Evolutionary conservation across 192 early-diverging fungal genomes (phyloP), one percentile per base, ranked within the genome.

Genomic region (Gryganskiella cystojenkinii): DNA sequence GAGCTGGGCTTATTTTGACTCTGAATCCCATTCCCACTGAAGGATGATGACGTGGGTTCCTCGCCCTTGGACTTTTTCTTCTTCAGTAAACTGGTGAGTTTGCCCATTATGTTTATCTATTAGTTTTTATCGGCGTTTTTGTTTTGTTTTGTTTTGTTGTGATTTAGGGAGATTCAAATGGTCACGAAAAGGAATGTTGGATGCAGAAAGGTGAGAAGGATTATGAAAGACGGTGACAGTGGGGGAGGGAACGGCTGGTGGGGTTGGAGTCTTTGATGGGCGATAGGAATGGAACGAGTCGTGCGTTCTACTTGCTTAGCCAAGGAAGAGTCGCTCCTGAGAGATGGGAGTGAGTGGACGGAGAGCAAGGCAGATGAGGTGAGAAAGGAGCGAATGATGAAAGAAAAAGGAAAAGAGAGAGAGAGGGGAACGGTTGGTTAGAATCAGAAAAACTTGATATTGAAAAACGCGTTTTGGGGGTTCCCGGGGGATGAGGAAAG

Each of bases 41-140:
- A n/a, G 55, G 27, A 14, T 6, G 33, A 20, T 0, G 55, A 33
- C 55, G 33, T 9, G 20, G 27, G 35, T 14, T 59, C 55, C 28
- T 64, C 70, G 35, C 54, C 61, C 44, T 45, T 72, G 17, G 61
- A 43, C 46, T 59, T 72, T 51, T 72, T 72, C 56, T 72, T 72
- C 25, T 64, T 72, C 4, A 72, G 37, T 14, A 72, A 40, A 31
- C 45, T 63, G 8, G 70, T 58, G 8, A 72, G 47, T 22, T 71
- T 71, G 7, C 70, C 70, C 70, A 72, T 72, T 20, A 44, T 46
- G 22, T 24, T 13, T 17, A 1, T 4, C n/a, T n/a, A n/a, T n/a
- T n/a, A n/a, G n/a, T n/a, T n/a, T n/a, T n/a, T n/a, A n/a, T n/a
- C n/a, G n/a, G n/a, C n/a, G n/a, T n/a, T n/a, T n/a, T n/a, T n/a